Conservation (phyloP, 2,329 filamentous ascomycete species). For the Ilyonectria mors-panacis region DNA sequence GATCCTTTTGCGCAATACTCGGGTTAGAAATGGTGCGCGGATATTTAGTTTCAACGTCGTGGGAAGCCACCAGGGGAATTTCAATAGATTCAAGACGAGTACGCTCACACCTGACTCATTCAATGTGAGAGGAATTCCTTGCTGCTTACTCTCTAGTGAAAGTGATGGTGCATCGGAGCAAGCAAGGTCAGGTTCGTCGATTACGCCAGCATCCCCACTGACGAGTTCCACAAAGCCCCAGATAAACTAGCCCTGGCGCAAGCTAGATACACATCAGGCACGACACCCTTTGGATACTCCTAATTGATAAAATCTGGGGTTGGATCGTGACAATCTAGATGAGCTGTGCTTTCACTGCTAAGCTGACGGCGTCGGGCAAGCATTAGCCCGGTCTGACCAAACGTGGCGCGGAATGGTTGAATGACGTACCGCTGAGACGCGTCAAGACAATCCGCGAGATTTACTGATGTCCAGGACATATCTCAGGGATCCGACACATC, state of each 20-base stretch:
- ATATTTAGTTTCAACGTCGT: not conserved
- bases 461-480: not conserved
- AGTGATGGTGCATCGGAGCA: not conserved
- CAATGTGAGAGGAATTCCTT: no score
- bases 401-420: not conserved
- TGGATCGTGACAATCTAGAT: not conserved
- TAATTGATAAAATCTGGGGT: not conserved
- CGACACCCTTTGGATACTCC: not conserved
- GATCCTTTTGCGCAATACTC: constrained; percentile 68
- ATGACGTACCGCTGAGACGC: constrained; percentile 5
- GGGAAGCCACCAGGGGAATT: not conserved
- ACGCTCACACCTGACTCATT: not conserved
- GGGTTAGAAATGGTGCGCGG: not conserved
- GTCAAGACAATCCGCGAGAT: not conserved
- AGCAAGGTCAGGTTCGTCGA: not conserved
- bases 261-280: not conserved
- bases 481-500: not conserved
- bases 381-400: constrained; percentile 33
- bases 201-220: not conserved
- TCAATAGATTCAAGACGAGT: not conserved
- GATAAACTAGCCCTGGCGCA: no score
- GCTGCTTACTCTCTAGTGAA: not conserved
- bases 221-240: not conserved
- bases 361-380: constrained; percentile 26
- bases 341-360: not conserved